Percentiles rank a stretch among this genome's conserved stretches.
Conservation (phyloP, 352 stramenopile species). For the Sclerospora graminicola region DNA sequence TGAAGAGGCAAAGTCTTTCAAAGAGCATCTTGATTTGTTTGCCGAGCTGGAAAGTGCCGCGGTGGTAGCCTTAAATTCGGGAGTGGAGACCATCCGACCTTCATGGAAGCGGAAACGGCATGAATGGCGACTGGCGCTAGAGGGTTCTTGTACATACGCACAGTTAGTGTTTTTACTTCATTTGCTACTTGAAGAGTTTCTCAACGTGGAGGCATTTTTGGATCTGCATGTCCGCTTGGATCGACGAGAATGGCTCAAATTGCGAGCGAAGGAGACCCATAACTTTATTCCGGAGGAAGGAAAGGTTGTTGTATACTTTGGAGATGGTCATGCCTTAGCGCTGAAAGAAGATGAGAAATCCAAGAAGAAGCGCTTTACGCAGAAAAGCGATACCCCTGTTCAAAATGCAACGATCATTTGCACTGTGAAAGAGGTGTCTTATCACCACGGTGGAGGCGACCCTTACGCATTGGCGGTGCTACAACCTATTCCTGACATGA, state of each 20-base stretch:
- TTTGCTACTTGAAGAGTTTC: constrained; percentile 62
- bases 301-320: constrained; percentile 65
- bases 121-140: constrained; percentile 56
- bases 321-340: constrained; percentile 62
- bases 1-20: constrained; percentile 19
- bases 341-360: constrained; percentile 69
- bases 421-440: constrained; percentile 50
- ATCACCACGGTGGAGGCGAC: constrained; percentile 72
- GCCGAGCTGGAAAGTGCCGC: constrained; percentile 48
- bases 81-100: constrained; percentile 44
- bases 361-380: constrained; percentile 65
- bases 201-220: constrained; percentile 73
- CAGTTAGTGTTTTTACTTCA: constrained; percentile 67
- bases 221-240: constrained; percentile 62
- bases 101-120: constrained; percentile 72
- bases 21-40: constrained; percentile 35
- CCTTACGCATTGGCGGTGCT: constrained; percentile 63
- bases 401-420: constrained; percentile 46
- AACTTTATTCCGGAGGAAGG: constrained; percentile 74
- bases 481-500: constrained; percentile 24
- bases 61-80: constrained; percentile 24
- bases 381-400: constrained; percentile 54
- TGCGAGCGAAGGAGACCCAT: constrained; percentile 53
- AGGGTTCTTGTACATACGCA: constrained; percentile 54
- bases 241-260: constrained; percentile 67